Evolutionary conservation across 2,329 filamentous ascomycete species (phyloP), one percentile per base, ranked within the genome.

Genomic region (Zymoseptoria pseudotritici): DNA sequence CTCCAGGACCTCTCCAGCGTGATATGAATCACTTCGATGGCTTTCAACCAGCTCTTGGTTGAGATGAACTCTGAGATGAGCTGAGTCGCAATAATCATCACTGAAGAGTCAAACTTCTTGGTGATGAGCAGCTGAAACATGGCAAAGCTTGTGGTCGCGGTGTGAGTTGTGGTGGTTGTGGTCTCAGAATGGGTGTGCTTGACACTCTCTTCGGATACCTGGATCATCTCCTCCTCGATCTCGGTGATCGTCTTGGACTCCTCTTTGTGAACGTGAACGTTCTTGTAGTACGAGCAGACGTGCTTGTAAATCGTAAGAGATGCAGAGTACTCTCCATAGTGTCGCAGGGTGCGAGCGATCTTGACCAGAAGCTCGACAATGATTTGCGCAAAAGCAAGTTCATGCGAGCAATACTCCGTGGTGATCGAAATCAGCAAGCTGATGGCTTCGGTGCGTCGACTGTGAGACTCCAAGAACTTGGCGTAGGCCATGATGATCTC

Each of bases 231-330:
- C 55, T 70, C 66, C 64, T 77, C 74, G 54, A 81, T 74, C 63
- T 80, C 75, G 22, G 72, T 71, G 56, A 77, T 78, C 3, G 66
- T 64, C 58, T 69, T 59, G 4, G 63, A 61, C 4, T 58, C 63
- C 31, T 67, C 63, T 50, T 66, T 62, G 57, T 65, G 66, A 22
- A 26, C 22, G 65, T 65, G 76, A 59, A 67, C 77, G 67, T 69
- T 76, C 66, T 71, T 74, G 67, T 72, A 73, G 63, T 73, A 69
- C 3, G 64, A 62, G 10, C 60, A 57, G 17, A 64, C 67, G 50
- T 69, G 66, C 69, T 80, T 79, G 73, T 78, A 80, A 57, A 82
- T 75, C 0, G 74, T 74, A 53, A 82, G 66, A n/a, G 80, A 78
- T 54, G 75, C 71, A 9, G 73, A 71, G 50, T 75, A 74, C 4